These are phyloP conservation scores for Glutinoglossum americanum DNA, from an alignment of 495 filamentous ascomycete species.

Conservation along the genomic window DNA sequence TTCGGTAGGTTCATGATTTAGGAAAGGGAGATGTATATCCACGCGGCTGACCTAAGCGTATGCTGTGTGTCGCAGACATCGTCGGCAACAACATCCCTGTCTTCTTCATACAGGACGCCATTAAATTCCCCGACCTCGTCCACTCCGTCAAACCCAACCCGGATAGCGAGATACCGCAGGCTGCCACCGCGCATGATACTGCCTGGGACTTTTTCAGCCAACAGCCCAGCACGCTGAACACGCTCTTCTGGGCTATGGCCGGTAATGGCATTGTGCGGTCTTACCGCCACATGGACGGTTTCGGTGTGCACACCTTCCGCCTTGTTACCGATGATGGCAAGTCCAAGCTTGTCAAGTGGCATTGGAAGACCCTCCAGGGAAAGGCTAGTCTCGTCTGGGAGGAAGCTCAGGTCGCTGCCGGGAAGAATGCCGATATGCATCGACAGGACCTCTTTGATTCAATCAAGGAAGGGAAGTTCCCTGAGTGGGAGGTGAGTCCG, in stretches of 20 bases:
- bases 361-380: constrained; percentile 43
- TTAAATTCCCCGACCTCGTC: constrained; percentile 57
- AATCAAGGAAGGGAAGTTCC: constrained; percentile 40
- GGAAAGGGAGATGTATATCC: not conserved
- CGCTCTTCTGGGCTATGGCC: constrained; percentile 48
- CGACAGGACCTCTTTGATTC: constrained; percentile 49
- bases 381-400: constrained; percentile 39
- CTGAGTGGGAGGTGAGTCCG: constrained; percentile 37
- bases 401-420: constrained; percentile 35
- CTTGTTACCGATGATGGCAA: constrained; percentile 20
- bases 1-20: constrained; percentile 14
- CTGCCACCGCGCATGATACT: constrained; percentile 6
- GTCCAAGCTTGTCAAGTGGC: constrained; percentile 22
- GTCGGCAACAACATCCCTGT: constrained; percentile 53
- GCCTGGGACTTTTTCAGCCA: constrained; percentile 50
- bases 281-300: constrained; percentile 50
- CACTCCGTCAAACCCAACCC: constrained; percentile 59
- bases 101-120: constrained; percentile 60
- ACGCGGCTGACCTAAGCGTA: not conserved
- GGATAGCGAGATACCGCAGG: constrained; percentile 33
- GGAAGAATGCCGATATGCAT: constrained; percentile 50
- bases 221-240: constrained; percentile 48
- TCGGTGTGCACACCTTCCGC: constrained; percentile 26
- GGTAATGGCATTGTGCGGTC: constrained; percentile 49
- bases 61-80: constrained; percentile 25